phyloP scores from a whole-genome alignment of 139 green algal genomes.

The Dunaliella primolecta region DNA sequence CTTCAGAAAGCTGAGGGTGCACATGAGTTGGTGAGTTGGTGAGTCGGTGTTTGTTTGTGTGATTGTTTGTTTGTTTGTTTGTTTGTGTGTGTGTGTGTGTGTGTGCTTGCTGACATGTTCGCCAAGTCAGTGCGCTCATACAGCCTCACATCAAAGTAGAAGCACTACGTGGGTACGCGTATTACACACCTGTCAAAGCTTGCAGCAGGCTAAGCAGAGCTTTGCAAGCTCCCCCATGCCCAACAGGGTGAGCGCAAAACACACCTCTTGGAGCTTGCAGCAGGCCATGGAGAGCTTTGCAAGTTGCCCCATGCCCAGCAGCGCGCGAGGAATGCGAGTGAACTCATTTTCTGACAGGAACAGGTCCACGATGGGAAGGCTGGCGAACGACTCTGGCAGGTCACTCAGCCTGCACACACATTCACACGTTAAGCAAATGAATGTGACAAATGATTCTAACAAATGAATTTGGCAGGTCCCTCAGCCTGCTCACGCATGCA shows the following conservation, averaged over 20 bases:
- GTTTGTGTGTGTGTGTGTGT: neutral
- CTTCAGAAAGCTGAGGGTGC: neutral
- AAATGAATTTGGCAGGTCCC: neutral
- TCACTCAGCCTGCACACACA: conserved; percentile 24
- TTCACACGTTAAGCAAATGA: no score
- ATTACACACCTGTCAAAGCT: neutral
- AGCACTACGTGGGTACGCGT: no score
- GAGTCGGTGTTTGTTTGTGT: neutral
- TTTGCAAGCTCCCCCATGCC: neutral
- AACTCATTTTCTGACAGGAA: conserved; percentile 53
- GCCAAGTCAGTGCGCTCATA: neutral
- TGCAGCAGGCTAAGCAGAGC: neutral
- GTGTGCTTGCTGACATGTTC: neutral
- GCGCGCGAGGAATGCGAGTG: conserved; percentile 22
- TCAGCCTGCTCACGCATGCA: neutral
- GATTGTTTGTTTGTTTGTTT: conserved; percentile 3
- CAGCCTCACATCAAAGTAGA: no score
- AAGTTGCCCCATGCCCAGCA: conserved; percentile 31
- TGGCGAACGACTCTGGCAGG: conserved; percentile 34
- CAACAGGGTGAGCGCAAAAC: conserved; percentile 13
- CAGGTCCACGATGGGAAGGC: conserved; percentile 52
- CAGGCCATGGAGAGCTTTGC: conserved; percentile 53
- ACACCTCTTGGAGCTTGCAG: conserved; percentile 35
- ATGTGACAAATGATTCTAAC: neutral
- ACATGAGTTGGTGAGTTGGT: no score